Evolutionary conservation across 768 basidiomycete genomes (phyloP).

Genomic region (Leccinum longicurvipes): DNA sequence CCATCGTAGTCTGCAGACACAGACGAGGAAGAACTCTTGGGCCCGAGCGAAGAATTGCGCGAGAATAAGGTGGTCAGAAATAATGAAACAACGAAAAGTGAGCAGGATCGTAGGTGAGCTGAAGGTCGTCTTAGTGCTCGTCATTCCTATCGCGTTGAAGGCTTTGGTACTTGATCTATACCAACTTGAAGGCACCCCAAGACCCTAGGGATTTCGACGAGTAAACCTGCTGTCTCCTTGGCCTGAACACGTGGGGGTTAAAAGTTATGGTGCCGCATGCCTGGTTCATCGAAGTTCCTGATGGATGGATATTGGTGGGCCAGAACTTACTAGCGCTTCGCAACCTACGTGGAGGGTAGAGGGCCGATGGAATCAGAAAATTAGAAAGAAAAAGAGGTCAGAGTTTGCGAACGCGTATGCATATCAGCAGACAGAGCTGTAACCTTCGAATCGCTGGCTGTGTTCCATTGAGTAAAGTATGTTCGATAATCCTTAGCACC

Average conservation of each 20-base stretch:
- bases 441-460: no score
- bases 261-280: not conserved
- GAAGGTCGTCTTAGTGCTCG: no score
- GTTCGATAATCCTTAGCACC: no score
- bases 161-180: no score
- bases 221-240: not conserved
- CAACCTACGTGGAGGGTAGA: not conserved
- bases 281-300: not conserved
- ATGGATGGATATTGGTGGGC: not conserved
- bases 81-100: not conserved
- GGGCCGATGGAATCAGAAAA: not conserved
- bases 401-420: not conserved
- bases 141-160: not conserved
- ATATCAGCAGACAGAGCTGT: no score
- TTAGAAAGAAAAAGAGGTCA: not conserved
- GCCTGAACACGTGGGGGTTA: not conserved
- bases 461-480: no score
- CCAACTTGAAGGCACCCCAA: not conserved
- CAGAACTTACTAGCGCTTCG: not conserved
- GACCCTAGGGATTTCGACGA: not conserved
- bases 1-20: slow-evolving; percentile 2
- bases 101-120: not conserved
- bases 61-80: slow-evolving; percentile 1
- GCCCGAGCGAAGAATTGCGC: slow-evolving; percentile 1
- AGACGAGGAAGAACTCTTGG: slow-evolving; percentile 10